Base-by-base conservation (phyloP, 176 grass and related monocot species). In the Oryza meridionalis region DNA sequence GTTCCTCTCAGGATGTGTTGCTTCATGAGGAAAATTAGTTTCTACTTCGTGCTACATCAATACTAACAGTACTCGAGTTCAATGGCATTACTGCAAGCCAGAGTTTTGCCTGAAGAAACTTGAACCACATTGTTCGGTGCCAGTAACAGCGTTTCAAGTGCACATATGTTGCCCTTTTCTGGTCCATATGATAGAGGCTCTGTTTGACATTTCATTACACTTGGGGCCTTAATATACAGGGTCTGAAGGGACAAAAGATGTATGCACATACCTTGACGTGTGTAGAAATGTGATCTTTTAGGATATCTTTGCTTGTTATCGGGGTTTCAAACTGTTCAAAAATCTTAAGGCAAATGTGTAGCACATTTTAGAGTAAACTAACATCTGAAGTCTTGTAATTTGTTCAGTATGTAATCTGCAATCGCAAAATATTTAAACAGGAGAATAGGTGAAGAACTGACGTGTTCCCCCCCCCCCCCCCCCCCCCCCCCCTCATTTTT, bases 121-220 rank as follows among this genome's bases (percentile, higher is more conserved):
- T 72, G 26, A 29, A 38, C 61, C 47, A 15, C 32, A 86, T 50
- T 64, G 58, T 75, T 63, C 29, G 49, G 69, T 37, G 67, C 26
- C 42, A 72, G 61, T 75, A 74, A 45, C 5, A 29, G n/a, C 16
- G 17, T 73, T 58, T 38, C 13, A 65, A 66, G 21, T 66, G 68
- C 84, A 81, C 55, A 73, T 72, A 72, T 79, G 73, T 43, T 77
- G 55, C 32, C 37, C 53, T 80, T 80, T 80, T 77, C 15, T 50
- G 9, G 43, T 53, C 26, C 50, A 50, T 82, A 50, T 82, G 32
- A 58, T 88, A 83, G 47, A 26, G 58, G 27, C 26, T 76, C 16
- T 76, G 64, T 62, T 62, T 62, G 32, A 80, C 44, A 58, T 84
- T 76, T 29, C 38, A 35, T 70, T 70, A 77, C 72, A 76, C 33